phyloP scores from a whole-genome alignment of 257 asterid genomes.

The Haberlea rhodopensis region DNA sequence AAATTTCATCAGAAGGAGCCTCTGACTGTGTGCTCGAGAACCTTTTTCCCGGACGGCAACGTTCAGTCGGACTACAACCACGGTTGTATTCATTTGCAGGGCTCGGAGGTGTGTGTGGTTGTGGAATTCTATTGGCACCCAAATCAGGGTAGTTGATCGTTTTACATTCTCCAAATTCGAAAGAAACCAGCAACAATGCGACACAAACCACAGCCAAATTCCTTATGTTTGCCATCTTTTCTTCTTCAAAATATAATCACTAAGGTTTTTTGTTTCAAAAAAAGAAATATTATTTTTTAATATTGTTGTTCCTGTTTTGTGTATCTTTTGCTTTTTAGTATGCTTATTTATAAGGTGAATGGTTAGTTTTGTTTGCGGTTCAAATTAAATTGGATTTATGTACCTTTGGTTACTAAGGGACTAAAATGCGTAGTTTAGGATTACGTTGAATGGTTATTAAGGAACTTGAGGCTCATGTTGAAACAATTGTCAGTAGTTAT shows the following conservation, averaged over 20 bases:
- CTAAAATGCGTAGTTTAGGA: neutral
- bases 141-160: no score
- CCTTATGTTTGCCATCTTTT: neutral
- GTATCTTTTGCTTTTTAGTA: no score
- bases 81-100: neutral
- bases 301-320: no score
- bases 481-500: no score
- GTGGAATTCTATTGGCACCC: neutral
- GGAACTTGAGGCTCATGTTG: no score
- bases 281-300: no score
- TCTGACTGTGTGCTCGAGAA: neutral
- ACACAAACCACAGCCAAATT: neutral
- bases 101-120: neutral
- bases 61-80: neutral
- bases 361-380: neutral
- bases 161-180: neutral
- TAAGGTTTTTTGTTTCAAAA: no score
- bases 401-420: neutral
- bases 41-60: neutral
- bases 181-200: neutral
- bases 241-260: neutral
- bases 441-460: no score
- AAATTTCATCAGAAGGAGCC: neutral
- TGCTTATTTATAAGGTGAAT: neutral
- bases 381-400: neutral